Evolutionary conservation across 208 protist genomes (phyloP).

Genomic region (Wallacemonas sp.): DNA sequence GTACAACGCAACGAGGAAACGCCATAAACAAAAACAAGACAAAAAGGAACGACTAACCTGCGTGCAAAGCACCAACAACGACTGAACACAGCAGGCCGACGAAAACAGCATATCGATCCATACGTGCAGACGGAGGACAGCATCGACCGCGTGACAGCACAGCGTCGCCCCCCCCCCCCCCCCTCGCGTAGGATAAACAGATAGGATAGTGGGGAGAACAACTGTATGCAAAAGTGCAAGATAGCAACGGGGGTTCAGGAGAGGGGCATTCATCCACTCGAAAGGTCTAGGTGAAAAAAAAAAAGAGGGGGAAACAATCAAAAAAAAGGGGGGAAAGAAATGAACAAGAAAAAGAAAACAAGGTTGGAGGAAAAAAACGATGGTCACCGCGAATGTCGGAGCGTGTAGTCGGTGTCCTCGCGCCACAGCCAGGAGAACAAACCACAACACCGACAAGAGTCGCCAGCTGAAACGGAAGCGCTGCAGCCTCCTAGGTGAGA

Average conservation of each 20-base stretch:
- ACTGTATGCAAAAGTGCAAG: too few relatives aligned
- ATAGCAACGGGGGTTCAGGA: background rate
- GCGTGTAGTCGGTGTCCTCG: too few relatives aligned
- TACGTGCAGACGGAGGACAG: background rate
- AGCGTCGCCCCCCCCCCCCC: too few relatives aligned
- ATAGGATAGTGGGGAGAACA: too few relatives aligned
- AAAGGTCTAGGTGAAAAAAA: conserved; percentile 6
- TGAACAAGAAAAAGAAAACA: conserved; percentile 4
- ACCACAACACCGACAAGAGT: background rate
- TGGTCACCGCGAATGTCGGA: too few relatives aligned
- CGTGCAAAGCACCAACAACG: background rate
- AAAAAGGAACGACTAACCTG: background rate
- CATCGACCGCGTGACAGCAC: background rate
- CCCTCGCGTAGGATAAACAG: too few relatives aligned
- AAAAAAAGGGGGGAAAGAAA: background rate
- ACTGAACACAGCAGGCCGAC: background rate
- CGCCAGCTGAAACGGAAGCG: too few relatives aligned
- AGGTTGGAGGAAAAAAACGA: too few relatives aligned
- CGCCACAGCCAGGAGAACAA: background rate
- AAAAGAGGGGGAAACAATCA: background rate
- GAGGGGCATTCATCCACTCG: background rate
- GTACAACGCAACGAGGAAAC: conserved; percentile 4
- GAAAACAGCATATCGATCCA: background rate
- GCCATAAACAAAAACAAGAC: conserved; percentile 1
- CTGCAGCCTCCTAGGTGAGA: too few relatives aligned